Evolutionary conservation across 495 filamentous ascomycete species (phyloP), one percentile per base, ranked within the genome.

Genomic region (Penicillium psychrofluorescens): DNA sequence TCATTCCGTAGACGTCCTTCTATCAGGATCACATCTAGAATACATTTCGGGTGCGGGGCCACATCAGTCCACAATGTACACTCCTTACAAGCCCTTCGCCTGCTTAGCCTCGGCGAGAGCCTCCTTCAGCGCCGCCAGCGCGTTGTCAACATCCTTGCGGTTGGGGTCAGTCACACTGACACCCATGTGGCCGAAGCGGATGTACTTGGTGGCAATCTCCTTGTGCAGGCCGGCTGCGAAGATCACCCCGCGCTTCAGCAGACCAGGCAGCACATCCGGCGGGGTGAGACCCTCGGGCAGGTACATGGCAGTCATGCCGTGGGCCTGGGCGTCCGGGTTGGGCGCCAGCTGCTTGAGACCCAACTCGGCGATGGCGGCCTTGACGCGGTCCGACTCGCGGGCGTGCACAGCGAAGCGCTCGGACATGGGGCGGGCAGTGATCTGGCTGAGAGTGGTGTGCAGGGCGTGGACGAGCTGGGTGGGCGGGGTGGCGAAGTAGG

Each of bases 261-360:
- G 70, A 49, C 81, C 89, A 5, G 92, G 91, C 36, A 98, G 71
- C 10, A 98, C 67, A 41, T 95, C 86, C 5, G 88, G 73, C 10
- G 83, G 80, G 48, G 81, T 76, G 28, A 98, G 73, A 29, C 74
- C 83, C 43, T 95, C 86, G 2, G 92, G 92, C 38, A 98, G 77
- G 64, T 91, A 96, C 48, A 97, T 90, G 38, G 92, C 90, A 10
- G 92, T 96, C 92, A 98, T 98, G 57, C 85, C 88, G 57, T 94
- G 91, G 27, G 92, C 89, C 73, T 96, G 92, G 61, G 90, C 84
- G 46, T 88, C 90, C 0, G 86, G 84, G 56, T 86, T 85, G 30
- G 79, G 54, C 22, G 92, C 89, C 11, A 97, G 68, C 64, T 95
- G 90, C 61, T 85, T 82, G 45, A 98, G 72, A 8, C 92, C 92